Base-by-base conservation (phyloP, 345 rosid genomes). In the Brassica cretica region DNA sequence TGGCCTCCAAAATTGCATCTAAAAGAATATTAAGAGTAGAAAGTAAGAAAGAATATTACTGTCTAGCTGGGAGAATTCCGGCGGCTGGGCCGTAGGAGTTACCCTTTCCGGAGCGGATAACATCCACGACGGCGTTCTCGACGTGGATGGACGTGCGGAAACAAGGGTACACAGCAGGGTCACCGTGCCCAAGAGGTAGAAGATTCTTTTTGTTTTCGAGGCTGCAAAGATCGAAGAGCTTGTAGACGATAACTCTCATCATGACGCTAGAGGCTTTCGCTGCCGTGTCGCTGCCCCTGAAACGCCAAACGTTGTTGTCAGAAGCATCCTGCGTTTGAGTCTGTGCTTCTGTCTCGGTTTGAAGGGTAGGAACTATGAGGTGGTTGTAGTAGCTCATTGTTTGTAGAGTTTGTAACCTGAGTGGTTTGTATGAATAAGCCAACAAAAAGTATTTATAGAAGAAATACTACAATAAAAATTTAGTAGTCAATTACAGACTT, bases 121-220 rank as follows among this genome's bases (percentile, higher is more conserved):
- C 78, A n/a, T 85, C 82, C 6, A 74, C 60, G 1, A 89, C 12
- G 12, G 91, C 92, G 53, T 90, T 85, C 74, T 80, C 93, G 0
- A 86, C 95, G 2, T 5, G 77, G 7, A 76, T 41, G 15, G 83
- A 10, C 1, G 93, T 86, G 7, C 86, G 83, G 69, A 85, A 90
- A 80, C 85, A 77, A 3, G 89, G 86, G 71, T 86, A 87, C 7
- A 51, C 74, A 7, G 93, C 85, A 53, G 95, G 93, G 66, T 92
- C 92, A 25, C 97, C 95, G 19, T 86, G 89, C 7, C 84, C 92
- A 2, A 90, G 85, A 24, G 88, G 88, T 25, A 90, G 35, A 21
- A 82, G 72, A 2, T 69, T 3, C 73, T 86, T 77, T 16, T 66
- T 8, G 18, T 84, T 84, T 1, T 83, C 85, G 2, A 46, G 25